These are phyloP conservation scores for Verticillium alfalfae DNA, from an alignment of 2,329 filamentous ascomycete genomes.

Conservation along the genomic window DNA sequence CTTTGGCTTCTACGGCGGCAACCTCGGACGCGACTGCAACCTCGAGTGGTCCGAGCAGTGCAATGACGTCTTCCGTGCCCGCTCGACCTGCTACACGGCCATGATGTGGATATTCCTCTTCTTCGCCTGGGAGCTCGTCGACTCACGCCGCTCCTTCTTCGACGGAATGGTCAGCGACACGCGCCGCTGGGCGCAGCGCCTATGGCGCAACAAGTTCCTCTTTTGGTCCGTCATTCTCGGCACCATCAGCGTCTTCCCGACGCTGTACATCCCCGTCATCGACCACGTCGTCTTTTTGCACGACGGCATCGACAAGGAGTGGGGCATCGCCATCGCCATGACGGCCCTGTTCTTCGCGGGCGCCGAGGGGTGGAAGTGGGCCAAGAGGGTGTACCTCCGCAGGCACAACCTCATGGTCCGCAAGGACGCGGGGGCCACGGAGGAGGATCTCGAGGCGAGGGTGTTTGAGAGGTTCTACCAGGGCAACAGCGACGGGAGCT, in stretches of 20 bases:
- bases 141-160: slow-evolving; percentile 62
- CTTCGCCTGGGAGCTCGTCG: slow-evolving; percentile 64
- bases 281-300: slow-evolving; percentile 64
- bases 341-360: slow-evolving; percentile 54
- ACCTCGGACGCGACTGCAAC: slow-evolving; percentile 56
- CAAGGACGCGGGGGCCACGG: not conserved
- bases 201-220: slow-evolving; percentile 51
- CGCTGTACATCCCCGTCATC: slow-evolving; percentile 63
- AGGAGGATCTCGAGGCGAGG: slow-evolving; percentile 2
- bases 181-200: slow-evolving; percentile 49
- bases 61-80: slow-evolving; percentile 56
- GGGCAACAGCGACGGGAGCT: not conserved
- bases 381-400: slow-evolving; percentile 52
- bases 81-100: slow-evolving; percentile 60
- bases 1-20: slow-evolving; percentile 47
- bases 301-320: slow-evolving; percentile 61
- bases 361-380: slow-evolving; percentile 62
- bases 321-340: slow-evolving; percentile 56
- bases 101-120: slow-evolving; percentile 66
- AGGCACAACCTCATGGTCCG: slow-evolving; percentile 8
- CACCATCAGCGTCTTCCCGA: slow-evolving; percentile 51
- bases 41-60: slow-evolving; percentile 42
- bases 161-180: slow-evolving; percentile 36
- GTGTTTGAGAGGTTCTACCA: not conserved
- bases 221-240: slow-evolving; percentile 45